Evolutionary conservation across 495 filamentous ascomycete genomes (phyloP).

Genomic region (Talaromyces stipitatus): DNA sequence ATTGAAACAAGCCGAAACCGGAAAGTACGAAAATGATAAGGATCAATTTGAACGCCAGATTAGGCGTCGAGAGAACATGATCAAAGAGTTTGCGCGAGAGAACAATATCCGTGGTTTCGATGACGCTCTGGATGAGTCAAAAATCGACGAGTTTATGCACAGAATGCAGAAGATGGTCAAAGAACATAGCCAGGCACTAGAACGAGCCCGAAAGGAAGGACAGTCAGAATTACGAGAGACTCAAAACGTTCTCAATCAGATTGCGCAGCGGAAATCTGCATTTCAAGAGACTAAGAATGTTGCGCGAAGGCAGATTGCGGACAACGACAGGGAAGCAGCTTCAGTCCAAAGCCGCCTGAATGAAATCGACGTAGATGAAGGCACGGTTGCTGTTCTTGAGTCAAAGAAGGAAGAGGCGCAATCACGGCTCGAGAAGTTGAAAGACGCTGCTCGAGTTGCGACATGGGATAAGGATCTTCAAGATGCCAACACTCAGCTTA

Average conservation of each 20-base stretch:
- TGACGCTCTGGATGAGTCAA: constrained; percentile 61
- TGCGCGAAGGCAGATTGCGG: constrained; percentile 58
- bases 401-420: constrained; percentile 63
- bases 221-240: constrained; percentile 61
- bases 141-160: constrained; percentile 68
- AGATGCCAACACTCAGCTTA: constrained; percentile 52
- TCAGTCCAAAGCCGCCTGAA: constrained; percentile 57
- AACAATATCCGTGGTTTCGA: constrained; percentile 84
- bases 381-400: constrained; percentile 64
- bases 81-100: constrained; percentile 68
- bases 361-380: constrained; percentile 73
- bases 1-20: constrained; percentile 72
- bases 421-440: constrained; percentile 51
- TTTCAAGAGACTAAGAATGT: constrained; percentile 62
- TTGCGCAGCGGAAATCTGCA: constrained; percentile 59
- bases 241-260: constrained; percentile 56
- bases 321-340: constrained; percentile 59
- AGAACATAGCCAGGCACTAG: constrained; percentile 71
- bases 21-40: constrained; percentile 78
- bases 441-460: constrained; percentile 48
- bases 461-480: constrained; percentile 64
- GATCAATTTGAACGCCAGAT: constrained; percentile 77
- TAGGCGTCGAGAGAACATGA: constrained; percentile 56
- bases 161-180: constrained; percentile 63
- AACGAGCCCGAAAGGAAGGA: constrained; percentile 63